These are phyloP conservation scores for Acanthamoeba rhysodes DNA, from an alignment of 208 protist species.

Conservation along the genomic window DNA sequence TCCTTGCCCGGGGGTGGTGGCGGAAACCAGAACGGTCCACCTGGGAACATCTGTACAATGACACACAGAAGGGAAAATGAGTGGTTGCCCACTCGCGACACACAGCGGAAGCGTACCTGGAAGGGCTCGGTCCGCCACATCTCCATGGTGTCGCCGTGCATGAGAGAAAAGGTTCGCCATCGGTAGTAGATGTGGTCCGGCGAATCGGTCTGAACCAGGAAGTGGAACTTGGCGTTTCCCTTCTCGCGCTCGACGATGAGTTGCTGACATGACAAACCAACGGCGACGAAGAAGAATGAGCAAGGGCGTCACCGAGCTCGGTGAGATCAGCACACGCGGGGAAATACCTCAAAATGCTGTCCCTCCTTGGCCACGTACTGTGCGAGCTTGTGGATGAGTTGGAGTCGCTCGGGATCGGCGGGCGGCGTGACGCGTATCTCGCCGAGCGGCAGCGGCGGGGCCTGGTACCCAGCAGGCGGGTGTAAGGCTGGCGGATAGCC, in stretches of 20 bases:
- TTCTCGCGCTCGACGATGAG: constrained; percentile 80
- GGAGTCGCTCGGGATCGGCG: constrained; percentile 11
- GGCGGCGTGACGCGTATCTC: constrained; percentile 11
- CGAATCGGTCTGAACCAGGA: constrained; percentile 77
- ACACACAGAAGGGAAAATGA: no score
- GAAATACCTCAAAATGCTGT: constrained; percentile 71
- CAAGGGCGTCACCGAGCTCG: no score
- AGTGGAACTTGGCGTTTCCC: constrained; percentile 79
- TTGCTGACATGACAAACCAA: constrained; percentile 28
- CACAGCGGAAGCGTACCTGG: constrained; percentile 4
- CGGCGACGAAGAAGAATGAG: background rate
- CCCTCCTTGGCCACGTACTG: constrained; percentile 79
- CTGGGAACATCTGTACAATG: constrained; percentile 68
- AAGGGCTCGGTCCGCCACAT: constrained; percentile 80
- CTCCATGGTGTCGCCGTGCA: constrained; percentile 72
- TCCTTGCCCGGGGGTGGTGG: background rate
- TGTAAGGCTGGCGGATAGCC: background rate
- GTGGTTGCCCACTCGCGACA: no score
- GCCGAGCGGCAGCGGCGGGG: background rate
- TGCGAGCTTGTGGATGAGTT: constrained; percentile 77
- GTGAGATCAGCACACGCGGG: no score
- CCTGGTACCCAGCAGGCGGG: background rate
- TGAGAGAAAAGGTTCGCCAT: constrained; percentile 84
- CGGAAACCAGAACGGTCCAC: constrained; percentile 77
- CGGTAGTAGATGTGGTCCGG: constrained; percentile 85